Evolutionary conservation across 345 rosid genomes (phyloP), one percentile per base, ranked within the genome.

Genomic region (Rhodamnia argentea): DNA sequence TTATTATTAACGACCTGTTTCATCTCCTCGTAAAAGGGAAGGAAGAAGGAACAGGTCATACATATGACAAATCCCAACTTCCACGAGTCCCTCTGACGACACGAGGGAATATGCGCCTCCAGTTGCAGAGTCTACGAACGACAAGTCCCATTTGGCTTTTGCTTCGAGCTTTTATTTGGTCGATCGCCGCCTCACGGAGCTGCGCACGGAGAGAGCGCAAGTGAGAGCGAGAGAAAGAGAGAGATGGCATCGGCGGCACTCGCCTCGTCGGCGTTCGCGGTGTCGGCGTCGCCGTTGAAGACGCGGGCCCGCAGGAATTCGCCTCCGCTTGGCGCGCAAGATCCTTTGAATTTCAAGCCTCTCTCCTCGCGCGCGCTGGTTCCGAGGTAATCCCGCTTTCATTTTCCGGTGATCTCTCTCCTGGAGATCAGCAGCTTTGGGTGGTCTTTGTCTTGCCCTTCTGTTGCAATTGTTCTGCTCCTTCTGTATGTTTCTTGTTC

Each of bases 231-330:
- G 50, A 60, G n/a, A 47, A 56, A 87, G 83, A n/a, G 50, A 60
- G n/a, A 47, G 62, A 87, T 89, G 92, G 88, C 83, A 16, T 44
- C 87, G 47, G 81, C 56, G 86, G 87, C 87, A 84, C 88, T 88
- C 87, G 86, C 88, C 3, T 12, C 88, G 2, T 10, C 90, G 6
- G 82, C 64, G 70, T 75, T 82, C 82, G 86, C 91, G 24, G 59
- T 74, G 81, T 83, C 91, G 26, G 55, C 86, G 20, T 59, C 89
- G 11, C 84, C 90, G 29, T 6, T 81, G 42, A 85, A 52, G 82
- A 26, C 87, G 11, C 86, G 52, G 50, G 87, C 84, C 50, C 82
- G 81, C 40, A 83, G 83, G 86, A 62, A 89, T 83, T 32, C 87
- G 6, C 62, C 86, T 84, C 88, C 88, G 82, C 85, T 88, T 84